These are phyloP conservation scores for Singerocomus inundabilis DNA, from an alignment of 1,284 basidiomycete genomes.

Conservation along the genomic window DNA sequence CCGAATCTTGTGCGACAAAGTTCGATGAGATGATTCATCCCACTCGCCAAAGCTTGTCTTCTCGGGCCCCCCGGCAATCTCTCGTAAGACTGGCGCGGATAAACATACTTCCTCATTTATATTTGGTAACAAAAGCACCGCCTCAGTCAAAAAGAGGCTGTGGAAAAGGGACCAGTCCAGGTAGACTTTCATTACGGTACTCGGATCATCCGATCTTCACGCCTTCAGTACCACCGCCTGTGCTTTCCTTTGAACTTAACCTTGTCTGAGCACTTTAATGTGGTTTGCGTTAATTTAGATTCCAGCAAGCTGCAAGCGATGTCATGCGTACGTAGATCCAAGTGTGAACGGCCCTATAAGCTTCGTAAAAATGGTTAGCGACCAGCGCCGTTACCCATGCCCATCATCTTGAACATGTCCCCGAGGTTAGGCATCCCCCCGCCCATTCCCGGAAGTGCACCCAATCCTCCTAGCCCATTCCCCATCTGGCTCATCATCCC, in stretches of 20 bases:
- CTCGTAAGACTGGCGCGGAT: slow-evolving; percentile 74
- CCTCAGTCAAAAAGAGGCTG: slow-evolving; percentile 66
- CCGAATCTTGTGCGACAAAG: slow-evolving; percentile 15
- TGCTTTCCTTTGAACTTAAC: slow-evolving; percentile 27
- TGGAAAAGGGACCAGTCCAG: slow-evolving; percentile 49
- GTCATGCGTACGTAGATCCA: slow-evolving; percentile 20
- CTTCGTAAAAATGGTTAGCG: slow-evolving; percentile 25
- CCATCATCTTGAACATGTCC: slow-evolving; percentile 86
- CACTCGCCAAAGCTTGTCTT: slow-evolving; percentile 56
- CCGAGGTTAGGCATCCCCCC: slow-evolving; percentile 63
- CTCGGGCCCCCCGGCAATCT: slow-evolving; percentile 51
- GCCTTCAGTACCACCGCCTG: slow-evolving; percentile 9
- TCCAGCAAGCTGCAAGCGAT: slow-evolving; percentile 11
- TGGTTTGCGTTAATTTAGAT: slow-evolving; percentile 19
- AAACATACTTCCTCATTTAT: slow-evolving; percentile 76
- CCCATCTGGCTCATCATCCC: slow-evolving; percentile 90
- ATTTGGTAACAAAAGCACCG: slow-evolving; percentile 72
- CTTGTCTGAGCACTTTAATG: slow-evolving; percentile 21
- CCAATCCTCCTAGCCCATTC: slow-evolving; percentile 53
- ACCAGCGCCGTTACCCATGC: slow-evolving; percentile 56
- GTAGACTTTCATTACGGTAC: slow-evolving; percentile 23
- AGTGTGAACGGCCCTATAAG: slow-evolving; percentile 9
- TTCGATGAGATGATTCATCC: slow-evolving; percentile 16
- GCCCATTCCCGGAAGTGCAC: slow-evolving; percentile 43
- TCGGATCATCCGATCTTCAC: slow-evolving; percentile 20